Evolutionary conservation across 73 alveolate genomes (phyloP).

Genomic region (Paramecium biaurelia): DNA sequence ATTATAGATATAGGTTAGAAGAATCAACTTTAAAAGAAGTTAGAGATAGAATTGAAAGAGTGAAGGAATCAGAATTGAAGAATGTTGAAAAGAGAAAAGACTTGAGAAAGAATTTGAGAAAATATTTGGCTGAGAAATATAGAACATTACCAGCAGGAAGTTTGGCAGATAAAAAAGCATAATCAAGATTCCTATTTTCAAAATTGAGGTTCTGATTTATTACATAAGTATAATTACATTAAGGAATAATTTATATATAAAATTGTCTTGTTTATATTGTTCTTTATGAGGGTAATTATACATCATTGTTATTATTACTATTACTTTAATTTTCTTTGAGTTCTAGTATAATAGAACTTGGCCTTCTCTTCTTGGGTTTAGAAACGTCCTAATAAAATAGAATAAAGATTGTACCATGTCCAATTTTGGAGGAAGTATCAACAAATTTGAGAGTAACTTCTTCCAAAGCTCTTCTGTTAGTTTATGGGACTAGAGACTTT

Average conservation of each 20-base stretch:
- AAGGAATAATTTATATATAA: not conserved
- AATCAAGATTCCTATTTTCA: constrained; percentile 57
- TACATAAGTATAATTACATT: not conserved
- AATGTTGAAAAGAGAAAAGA: constrained; percentile 24
- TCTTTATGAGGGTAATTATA: not conserved
- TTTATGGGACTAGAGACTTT: constrained; percentile 94
- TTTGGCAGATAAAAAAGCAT: constrained; percentile 35
- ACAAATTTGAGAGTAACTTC: constrained; percentile 97
- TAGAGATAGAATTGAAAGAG: constrained; percentile 46
- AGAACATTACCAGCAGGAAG: constrained; percentile 53
- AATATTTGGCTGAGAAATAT: constrained; percentile 52
- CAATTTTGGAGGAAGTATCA: constrained; percentile 99
- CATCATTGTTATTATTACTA: constrained; percentile 1
- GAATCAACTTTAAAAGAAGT: constrained; percentile 47
- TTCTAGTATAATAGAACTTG: constrained; percentile 80
- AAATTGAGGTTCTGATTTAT: constrained; percentile 58
- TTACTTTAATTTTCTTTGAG: constrained; percentile 3
- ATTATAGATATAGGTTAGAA: constrained; percentile 14
- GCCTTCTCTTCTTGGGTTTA: constrained; percentile 99
- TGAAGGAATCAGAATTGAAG: constrained; percentile 37
- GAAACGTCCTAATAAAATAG: constrained; percentile 78
- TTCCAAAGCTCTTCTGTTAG: constrained; percentile 89
- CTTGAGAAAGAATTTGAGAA: constrained; percentile 48
- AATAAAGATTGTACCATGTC: constrained; percentile 85
- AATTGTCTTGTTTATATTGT: not conserved